Base-by-base conservation (phyloP, 148 eudicot species). In the Rhododendron williamsianum region DNA sequence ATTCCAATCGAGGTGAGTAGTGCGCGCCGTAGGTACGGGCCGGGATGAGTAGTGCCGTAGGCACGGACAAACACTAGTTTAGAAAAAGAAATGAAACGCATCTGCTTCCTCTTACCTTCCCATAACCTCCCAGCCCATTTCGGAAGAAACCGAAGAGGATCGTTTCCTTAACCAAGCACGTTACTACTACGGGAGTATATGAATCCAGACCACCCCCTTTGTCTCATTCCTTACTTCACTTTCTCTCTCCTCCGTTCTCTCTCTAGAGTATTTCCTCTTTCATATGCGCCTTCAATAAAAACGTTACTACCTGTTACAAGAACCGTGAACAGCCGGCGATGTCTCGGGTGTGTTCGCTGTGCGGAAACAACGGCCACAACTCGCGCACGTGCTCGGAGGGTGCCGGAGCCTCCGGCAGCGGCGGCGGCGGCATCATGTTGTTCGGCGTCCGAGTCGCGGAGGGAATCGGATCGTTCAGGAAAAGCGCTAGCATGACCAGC, bases 401-500 rank as follows among this genome's bases (percentile, higher is more conserved):
- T 1, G 71, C 71, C 12, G 69, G 41, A 35, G 84, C 52, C 21
- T n/a, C 84, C 45, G 38, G 51, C 71, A 2, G 35, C 35, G 35
- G 35, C 35, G 35, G 35, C 15, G 76, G 38, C 60, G 74, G 93
- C 78, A 83, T 83, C 85, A 71, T 83, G 85, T 48, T 78, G 81
- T 80, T 80, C 46, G 82, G 82, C 21, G 82, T 80, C 13, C 67
- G 82, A 60, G 23, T 80, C 15, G 56, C 69, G 8, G 82, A 80
- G 35, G 82, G 76, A 30, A 30, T 71, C 8, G 76, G 82, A 65
- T 9, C 93, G 69, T 90, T 93, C 78, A 83, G 98, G 81, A 95
- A 95, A 80, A 83, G 96, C 81, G 89, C 90, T 60, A 93, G 96
- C 82, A 92, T 95, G 96, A 93, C 87, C 25, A 95, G 93, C 84